phyloP scores from a whole-genome alignment of 441 rosid species.

The Eruca vesicaria region DNA sequence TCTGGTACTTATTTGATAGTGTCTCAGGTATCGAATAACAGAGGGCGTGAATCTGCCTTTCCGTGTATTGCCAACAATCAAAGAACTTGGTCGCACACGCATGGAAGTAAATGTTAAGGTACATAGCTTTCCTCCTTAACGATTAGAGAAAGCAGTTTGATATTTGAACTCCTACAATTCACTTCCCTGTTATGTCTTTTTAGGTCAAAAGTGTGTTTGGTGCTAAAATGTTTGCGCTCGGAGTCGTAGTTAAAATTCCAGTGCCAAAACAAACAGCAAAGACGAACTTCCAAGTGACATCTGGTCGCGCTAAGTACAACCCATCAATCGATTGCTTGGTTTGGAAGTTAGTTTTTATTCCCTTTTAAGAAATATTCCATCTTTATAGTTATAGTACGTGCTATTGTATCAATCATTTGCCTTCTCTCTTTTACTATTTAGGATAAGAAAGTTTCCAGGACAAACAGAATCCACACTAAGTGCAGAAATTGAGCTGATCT shows the following conservation, averaged over 20 bases:
- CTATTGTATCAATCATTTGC: neutral
- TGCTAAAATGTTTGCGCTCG: conserved; percentile 99
- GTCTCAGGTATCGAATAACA: conserved; percentile 81
- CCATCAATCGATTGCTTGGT: conserved; percentile 95
- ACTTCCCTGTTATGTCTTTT: conserved; percentile 24
- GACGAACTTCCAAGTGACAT: conserved; percentile 93
- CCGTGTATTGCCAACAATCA: conserved; percentile 92
- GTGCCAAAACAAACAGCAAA: conserved; percentile 99
- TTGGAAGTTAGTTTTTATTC: conserved; percentile 59
- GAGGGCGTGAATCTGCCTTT: conserved; percentile 99
- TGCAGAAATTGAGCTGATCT: conserved; percentile 95
- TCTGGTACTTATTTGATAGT: neutral
- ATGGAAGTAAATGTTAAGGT: conserved; percentile 97
- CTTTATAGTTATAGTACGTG: neutral
- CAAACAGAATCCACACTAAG: conserved; percentile 98
- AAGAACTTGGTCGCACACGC: conserved; percentile 97
- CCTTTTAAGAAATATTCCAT: neutral
- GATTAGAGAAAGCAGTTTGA: neutral
- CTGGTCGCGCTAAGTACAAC: conserved; percentile 96
- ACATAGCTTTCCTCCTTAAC: conserved; percentile 19
- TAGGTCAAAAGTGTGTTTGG: conserved; percentile 99
- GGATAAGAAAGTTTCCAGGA: conserved; percentile 98
- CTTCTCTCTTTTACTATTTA: conserved; percentile 27
- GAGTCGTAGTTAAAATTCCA: conserved; percentile 94
- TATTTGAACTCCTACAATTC: conserved; percentile 1